Conservation (phyloP, 371 early-diverging fungal genomes). For the Rhizopus stolonifer region DNA sequence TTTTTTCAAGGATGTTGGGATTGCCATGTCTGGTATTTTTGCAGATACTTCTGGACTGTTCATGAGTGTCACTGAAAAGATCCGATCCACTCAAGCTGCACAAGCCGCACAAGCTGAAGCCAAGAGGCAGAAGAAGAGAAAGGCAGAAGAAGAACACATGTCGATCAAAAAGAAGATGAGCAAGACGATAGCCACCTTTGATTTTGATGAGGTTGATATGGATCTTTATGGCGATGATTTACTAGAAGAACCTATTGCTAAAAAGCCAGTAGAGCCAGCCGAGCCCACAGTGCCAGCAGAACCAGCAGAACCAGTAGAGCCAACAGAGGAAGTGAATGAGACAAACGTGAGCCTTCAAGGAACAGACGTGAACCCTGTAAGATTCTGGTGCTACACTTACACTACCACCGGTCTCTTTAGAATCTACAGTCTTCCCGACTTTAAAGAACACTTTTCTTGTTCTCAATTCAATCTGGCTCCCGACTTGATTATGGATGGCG, state of each 20-base stretch:
- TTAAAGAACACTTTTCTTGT: constrained; percentile 63
- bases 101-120: not conserved
- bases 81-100: not conserved
- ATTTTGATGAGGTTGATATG: constrained; percentile 62
- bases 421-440: constrained; percentile 72
- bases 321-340: constrained; percentile 34
- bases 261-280: not conserved
- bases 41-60: constrained; percentile 58
- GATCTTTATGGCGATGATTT: constrained; percentile 63
- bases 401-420: constrained; percentile 31
- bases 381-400: constrained; percentile 43
- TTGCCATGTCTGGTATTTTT: constrained; percentile 58
- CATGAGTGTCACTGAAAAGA: constrained; percentile 37
- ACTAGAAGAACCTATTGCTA: constrained; percentile 5
- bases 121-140: constrained; percentile 28
- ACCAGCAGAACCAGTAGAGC: not conserved
- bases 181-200: constrained; percentile 15
- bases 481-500: constrained; percentile 55
- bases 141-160: constrained; percentile 21
- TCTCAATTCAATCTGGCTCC: constrained; percentile 72
- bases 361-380: constrained; percentile 21
- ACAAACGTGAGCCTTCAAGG: constrained; percentile 43
- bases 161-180: constrained; percentile 18
- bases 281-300: not conserved
- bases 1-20: constrained; percentile 31